Conservation (phyloP, 805 yeast species). For the Wickerhamiella shivajii region DNA sequence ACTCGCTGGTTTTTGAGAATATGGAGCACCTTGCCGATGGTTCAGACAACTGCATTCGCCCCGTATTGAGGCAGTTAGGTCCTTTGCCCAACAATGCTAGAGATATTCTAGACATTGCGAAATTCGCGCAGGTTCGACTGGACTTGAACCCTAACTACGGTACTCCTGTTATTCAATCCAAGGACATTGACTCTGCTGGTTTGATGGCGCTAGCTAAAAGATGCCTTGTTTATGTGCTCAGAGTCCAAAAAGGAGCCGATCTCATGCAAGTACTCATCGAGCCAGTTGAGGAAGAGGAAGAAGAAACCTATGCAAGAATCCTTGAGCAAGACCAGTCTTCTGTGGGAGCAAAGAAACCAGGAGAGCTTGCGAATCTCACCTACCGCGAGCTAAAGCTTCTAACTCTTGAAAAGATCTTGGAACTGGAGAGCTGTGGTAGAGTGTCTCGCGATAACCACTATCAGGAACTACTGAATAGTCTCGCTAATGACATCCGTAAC, state of each 20-base stretch:
- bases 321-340: constrained; percentile 16
- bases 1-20: constrained; percentile 25
- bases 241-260: constrained; percentile 59
- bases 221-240: constrained; percentile 64
- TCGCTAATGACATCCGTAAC: constrained; percentile 62
- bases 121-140: constrained; percentile 38
- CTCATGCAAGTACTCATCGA: constrained; percentile 55
- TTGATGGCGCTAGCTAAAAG: constrained; percentile 67
- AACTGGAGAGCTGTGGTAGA: constrained; percentile 53
- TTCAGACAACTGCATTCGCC: constrained; percentile 40
- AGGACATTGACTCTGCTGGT: constrained; percentile 27
- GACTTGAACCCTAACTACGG: constrained; percentile 44
- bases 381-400: constrained; percentile 67
- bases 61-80: constrained; percentile 29
- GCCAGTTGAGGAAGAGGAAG: constrained; percentile 57
- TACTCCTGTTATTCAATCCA: constrained; percentile 14
- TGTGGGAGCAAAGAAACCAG: constrained; percentile 7
- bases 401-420: constrained; percentile 60
- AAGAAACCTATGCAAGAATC: constrained; percentile 24
- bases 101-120: constrained; percentile 36
- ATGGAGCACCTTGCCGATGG: constrained; percentile 15
- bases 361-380: constrained; percentile 22
- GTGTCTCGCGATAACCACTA: constrained; percentile 55
- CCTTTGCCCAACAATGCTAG: constrained; percentile 31
- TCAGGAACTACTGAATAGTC: constrained; percentile 67